These are phyloP conservation scores for Aspergillus cavernicola DNA, from an alignment of 495 filamentous ascomycete species.

Conservation along the genomic window DNA sequence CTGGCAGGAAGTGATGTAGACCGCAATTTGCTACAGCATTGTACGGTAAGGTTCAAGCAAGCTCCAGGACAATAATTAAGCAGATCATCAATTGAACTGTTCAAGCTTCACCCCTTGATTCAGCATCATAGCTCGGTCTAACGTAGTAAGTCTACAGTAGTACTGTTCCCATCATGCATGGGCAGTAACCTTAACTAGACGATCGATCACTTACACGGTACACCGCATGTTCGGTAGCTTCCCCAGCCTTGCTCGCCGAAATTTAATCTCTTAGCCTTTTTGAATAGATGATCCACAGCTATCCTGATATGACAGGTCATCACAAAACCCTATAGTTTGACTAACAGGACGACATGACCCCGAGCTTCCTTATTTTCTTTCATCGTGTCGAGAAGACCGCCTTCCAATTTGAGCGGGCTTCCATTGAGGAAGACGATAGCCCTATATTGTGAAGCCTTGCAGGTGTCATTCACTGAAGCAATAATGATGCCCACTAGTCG, in stretches of 20 bases:
- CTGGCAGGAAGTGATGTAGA: not conserved
- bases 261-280: constrained; percentile 11
- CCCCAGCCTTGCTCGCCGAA: not conserved
- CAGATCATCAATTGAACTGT: not conserved
- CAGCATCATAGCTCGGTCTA: not conserved
- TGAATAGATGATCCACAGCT: not conserved
- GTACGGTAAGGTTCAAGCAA: too few species aligned
- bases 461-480: not conserved
- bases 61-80: not conserved
- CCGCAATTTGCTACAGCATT: not conserved
- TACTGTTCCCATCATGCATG: too few species aligned
- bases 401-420: too few species aligned
- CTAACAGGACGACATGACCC: not conserved
- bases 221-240: constrained; percentile 12
- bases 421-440: not conserved
- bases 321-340: not conserved
- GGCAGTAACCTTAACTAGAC: too few species aligned
- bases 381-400: too few species aligned
- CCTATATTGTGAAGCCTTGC: not conserved
- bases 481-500: too few species aligned
- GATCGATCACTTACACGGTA: too few species aligned
- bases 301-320: constrained; percentile 12
- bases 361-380: not conserved
- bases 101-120: constrained; percentile 3
- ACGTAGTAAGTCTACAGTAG: too few species aligned